Evolutionary conservation across 2,329 filamentous ascomycete species (phyloP).

Genomic region (Chalaropsis ovoidea): DNA sequence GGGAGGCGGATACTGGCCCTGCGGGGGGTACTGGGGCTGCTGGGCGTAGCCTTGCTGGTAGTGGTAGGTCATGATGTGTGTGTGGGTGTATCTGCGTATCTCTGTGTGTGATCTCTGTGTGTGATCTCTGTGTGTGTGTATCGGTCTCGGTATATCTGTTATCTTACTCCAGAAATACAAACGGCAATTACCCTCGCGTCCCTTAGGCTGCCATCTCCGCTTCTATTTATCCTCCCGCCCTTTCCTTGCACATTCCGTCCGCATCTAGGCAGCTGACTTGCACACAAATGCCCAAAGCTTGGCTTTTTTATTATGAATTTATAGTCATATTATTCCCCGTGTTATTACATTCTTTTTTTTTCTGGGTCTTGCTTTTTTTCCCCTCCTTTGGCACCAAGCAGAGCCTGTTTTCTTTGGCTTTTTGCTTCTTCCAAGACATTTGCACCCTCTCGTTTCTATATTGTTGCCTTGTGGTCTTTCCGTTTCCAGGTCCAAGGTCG

Average conservation of each 20-base stretch:
- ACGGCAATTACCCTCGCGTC: neutral
- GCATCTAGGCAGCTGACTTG: neutral
- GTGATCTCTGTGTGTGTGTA: too few relatives aligned
- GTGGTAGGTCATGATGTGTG: constrained; percentile 21
- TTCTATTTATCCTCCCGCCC: neutral
- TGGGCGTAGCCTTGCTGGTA: constrained; percentile 29
- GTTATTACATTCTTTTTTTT: neutral
- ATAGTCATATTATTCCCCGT: neutral
- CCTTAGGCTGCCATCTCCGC: neutral
- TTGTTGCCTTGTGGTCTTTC: too few relatives aligned
- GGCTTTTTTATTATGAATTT: constrained; percentile 1
- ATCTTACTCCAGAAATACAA: neutral
- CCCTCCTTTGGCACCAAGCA: neutral
- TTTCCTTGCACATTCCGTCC: neutral
- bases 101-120: too few relatives aligned
- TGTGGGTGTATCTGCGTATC: too few relatives aligned
- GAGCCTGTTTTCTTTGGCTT: too few relatives aligned
- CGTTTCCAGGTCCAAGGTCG: too few relatives aligned
- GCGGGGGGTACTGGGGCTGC: constrained; percentile 31
- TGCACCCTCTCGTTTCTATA: too few relatives aligned
- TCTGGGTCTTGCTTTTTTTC: neutral
- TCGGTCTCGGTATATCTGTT: too few relatives aligned
- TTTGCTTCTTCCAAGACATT: too few relatives aligned
- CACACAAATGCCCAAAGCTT: neutral
- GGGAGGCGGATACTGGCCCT: constrained; percentile 29